Base-by-base conservation (phyloP, 164 flowering plant genomes). In the Aristolochia contorta region DNA sequence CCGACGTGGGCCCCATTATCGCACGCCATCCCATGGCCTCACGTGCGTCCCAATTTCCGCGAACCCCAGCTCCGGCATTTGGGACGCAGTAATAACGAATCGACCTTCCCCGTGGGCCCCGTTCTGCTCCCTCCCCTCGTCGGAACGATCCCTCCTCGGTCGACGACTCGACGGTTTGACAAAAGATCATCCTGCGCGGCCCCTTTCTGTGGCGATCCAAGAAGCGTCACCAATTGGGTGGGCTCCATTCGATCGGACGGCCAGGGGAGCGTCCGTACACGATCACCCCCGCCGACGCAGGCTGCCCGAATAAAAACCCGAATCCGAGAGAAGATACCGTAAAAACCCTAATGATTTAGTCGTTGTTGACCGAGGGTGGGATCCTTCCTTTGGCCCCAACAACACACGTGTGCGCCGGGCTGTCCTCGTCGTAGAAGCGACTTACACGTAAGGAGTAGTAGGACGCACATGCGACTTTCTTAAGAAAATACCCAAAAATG, bases 331-430 rank as follows among this genome's bases (percentile, higher is more conserved):
- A 37, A 37, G 20, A 48, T 19, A 47, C 10, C 2, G 5, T 27
- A 27, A 19, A 46, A 30, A 1, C 7, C 56, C 32, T 18, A 71
- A 64, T 67, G 70, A 62, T 73, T 65, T 54, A 46, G 57, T 27
- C 20, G 23, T 48, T 67, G 23, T 48, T 67, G 81, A 78, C 73
- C 64, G 62, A 69, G 65, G 75, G 67, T 74, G 61, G 33, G 70
- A 64, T 69, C 71, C 72, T 55, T 57, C n/a, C n/a, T n/a, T n/a
- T n/a, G 62, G 33, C 50, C 61, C 57, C 62, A 68, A 68, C 72
- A n/a, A n/a, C 74, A 16, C 65, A 68, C 78, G 77, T 78, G 80
- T 74, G 73, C 65, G 71, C 65, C 66, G 63, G 48, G 78, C 76
- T 72, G 81, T 72, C 62, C 30, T 30, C 37, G 50, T 63, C 43